Evolutionary conservation across 2,329 filamentous ascomycete genomes (phyloP), one percentile per base, ranked within the genome.

Genomic region (Penicillium concentricum): DNA sequence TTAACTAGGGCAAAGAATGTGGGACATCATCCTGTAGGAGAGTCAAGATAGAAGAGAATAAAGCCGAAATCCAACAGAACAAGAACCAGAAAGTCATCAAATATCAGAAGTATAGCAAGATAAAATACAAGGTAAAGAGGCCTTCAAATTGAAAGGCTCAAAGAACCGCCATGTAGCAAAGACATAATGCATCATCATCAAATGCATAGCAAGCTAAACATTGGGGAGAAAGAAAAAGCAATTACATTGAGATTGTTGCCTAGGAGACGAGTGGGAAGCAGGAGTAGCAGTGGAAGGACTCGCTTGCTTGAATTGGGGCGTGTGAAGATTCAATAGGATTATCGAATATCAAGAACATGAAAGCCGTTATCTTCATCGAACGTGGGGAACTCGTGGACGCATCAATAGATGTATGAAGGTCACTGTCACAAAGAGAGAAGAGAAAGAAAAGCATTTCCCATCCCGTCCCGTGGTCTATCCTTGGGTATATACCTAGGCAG

Each of bases 301-400:
- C 44, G 51, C 51, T 54, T 53, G 42, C 42, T 48, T 53, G 26
- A 18, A 44, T 34, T 39, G 24, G 26, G 26, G n/a, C 18, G 20
- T 28, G 28, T 28, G 28, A 48, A 32, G 16, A 41, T 42, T 42
- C 44, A 48, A 52, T 54, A 26, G 13, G 5, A 20, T 22, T 26
- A 48, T 42, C 28, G 37, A 54, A 50, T 22, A 48, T 41, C 42
- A 54, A 54, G 43, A 24, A 39, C 44, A 55, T 47, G 41, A 44
- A 44, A 47, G 56, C 55, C 58, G 44, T 49, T 55, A 54, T 63
- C 58, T 55, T 59, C 63, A 59, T 61, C 56, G 57, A 60, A 58
- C 55, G 45, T 62, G 55, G 26, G 30, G 18, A 54, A 57, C 39
- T 62, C 61, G 51, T 63, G 63, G 61, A 65, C 62, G 54, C 58